Conservation (phyloP, 805 yeast genomes). For the Lipomyces kockii region DNA sequence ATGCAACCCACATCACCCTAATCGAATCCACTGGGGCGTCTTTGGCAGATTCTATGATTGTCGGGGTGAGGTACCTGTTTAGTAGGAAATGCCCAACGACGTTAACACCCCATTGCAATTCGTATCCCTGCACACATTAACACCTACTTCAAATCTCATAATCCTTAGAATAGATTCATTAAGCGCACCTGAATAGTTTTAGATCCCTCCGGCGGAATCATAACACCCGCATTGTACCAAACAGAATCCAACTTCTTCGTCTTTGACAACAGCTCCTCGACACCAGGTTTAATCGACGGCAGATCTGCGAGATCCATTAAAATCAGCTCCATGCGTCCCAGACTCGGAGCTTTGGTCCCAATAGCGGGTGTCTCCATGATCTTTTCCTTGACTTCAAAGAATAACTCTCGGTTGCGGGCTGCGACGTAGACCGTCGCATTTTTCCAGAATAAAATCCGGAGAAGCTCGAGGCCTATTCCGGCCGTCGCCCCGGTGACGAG, state of each 20-base stretch:
- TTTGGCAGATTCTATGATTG: slow-evolving; percentile 46
- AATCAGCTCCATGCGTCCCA: slow-evolving; percentile 26
- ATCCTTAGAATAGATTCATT: background rate
- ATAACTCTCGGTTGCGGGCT: slow-evolving; percentile 24
- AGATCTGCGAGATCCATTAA: slow-evolving; percentile 46
- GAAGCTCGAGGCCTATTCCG: slow-evolving; percentile 34
- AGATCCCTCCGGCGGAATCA: slow-evolving; percentile 48
- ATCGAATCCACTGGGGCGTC: slow-evolving; percentile 41
- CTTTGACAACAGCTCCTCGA: slow-evolving; percentile 40
- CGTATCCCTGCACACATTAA: slow-evolving; percentile 48
- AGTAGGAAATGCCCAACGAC: slow-evolving; percentile 54
- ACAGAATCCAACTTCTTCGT: slow-evolving; percentile 46
- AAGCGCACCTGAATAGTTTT: slow-evolving; percentile 40
- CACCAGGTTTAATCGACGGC: slow-evolving; percentile 49
- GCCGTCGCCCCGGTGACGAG: slow-evolving; percentile 36
- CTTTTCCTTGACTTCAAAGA: slow-evolving; percentile 18
- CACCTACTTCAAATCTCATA: background rate
- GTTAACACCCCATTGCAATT: slow-evolving; percentile 54
- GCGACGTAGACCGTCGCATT: slow-evolving; percentile 34
- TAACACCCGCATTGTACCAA: slow-evolving; percentile 54
- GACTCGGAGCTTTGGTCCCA: slow-evolving; percentile 21
- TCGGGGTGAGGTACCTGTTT: slow-evolving; percentile 49
- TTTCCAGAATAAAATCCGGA: slow-evolving; percentile 30
- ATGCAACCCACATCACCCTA: slow-evolving; percentile 55
- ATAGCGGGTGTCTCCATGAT: slow-evolving; percentile 25